Percentiles rank a stretch among this genome's conserved stretches.
Evolutionary conservation across 495 filamentous ascomycete species (phyloP).

Genomic region (Penicillium tannophilum): DNA sequence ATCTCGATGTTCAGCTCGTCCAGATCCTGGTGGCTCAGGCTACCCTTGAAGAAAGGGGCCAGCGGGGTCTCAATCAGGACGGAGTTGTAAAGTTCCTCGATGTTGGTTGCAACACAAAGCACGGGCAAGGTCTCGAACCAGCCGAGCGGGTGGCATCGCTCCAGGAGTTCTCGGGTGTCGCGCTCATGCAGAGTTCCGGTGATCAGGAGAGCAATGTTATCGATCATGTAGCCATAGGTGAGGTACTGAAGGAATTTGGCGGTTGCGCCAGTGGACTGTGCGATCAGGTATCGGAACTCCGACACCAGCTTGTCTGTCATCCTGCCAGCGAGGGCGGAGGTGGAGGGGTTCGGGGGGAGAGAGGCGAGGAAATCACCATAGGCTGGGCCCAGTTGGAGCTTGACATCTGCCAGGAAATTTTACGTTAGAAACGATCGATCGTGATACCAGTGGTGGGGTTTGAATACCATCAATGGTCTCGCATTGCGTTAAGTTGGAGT

Average conservation of each 20-base stretch:
- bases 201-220: conserved; percentile 97
- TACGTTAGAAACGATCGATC: conserved; percentile 7
- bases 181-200: conserved; percentile 97
- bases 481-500: conserved; percentile 96
- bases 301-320: conserved; percentile 97
- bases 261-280: conserved; percentile 85
- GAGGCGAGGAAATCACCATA: conserved; percentile 97
- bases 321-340: conserved; percentile 89
- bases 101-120: conserved; percentile 95
- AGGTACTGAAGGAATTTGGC: conserved; percentile 96
- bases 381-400: conserved; percentile 91
- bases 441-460: background rate
- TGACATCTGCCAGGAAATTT: conserved; percentile 69
- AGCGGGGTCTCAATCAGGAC: conserved; percentile 96
- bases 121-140: conserved; percentile 99
- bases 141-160: conserved; percentile 93
- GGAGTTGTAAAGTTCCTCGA: conserved; percentile 97
- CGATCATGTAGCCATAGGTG: conserved; percentile 99
- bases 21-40: conserved; percentile 89
- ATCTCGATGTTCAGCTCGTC: conserved; percentile 99
- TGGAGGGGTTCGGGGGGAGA: conserved; percentile 95
- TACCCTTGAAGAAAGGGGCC: conserved; percentile 95
- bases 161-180: conserved; percentile 93
- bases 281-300: conserved; percentile 94
- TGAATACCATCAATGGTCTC: conserved; percentile 91